These are phyloP conservation scores for Rhizophagus sp. DNA, from an alignment of 192 early-diverging fungal species.

Conservation along the genomic window DNA sequence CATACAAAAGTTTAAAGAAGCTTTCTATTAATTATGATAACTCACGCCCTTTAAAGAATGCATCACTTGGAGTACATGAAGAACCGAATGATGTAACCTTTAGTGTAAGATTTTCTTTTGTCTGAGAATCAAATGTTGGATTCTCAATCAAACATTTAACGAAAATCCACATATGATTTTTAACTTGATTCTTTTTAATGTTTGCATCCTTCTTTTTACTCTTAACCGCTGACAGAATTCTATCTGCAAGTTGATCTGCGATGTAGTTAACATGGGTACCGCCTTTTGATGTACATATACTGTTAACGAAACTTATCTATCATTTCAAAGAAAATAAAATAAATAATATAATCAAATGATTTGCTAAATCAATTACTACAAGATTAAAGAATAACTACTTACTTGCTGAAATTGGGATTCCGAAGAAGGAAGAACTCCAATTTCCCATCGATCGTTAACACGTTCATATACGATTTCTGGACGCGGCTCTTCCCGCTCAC, in stretches of 20 bases:
- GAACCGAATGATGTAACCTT: conserved; percentile 76
- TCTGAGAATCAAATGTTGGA: conserved; percentile 97
- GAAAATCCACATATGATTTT: conserved; percentile 82
- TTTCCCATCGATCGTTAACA: conserved; percentile 87
- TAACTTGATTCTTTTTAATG: conserved; percentile 83
- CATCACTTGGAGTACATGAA: conserved; percentile 51
- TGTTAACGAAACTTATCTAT: conserved; percentile 81
- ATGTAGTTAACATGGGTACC: conserved; percentile 90
- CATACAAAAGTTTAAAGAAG: no score
- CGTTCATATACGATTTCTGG: conserved; percentile 73
- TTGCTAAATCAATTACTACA: no score
- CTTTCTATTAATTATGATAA: no score
- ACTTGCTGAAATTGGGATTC: conserved; percentile 97
- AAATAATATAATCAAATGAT: no score
- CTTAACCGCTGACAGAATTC: conserved; percentile 66
- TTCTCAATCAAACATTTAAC: conserved; percentile 76
- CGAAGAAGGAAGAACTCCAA: conserved; percentile 76
- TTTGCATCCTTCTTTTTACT: conserved; percentile 71
- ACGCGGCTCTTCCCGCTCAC: conserved; percentile 29
- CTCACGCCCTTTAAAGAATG: conserved; percentile 68
- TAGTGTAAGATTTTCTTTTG: conserved; percentile 94
- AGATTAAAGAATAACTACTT: background rate
- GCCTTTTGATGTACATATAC: conserved; percentile 93
- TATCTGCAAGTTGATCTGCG: conserved; percentile 74
- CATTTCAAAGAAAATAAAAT: no score